Evolutionary conservation across 1,284 basidiomycete genomes (phyloP), one percentile per base, ranked within the genome.

Genomic region (Salmacisia buchloeana): DNA sequence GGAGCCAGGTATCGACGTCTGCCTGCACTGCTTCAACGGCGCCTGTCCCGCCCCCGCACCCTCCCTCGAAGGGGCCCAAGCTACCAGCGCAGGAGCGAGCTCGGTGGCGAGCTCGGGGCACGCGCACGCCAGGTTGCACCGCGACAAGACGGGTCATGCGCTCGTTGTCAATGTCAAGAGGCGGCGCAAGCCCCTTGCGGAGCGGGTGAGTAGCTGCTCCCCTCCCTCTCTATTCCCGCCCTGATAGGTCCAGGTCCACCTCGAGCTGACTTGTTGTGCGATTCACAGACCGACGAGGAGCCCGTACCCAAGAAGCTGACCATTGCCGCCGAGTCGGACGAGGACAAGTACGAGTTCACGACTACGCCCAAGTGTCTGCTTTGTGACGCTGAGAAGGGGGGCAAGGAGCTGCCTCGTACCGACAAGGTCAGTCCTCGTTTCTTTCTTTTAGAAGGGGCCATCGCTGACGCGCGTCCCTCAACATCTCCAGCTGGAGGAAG

Each of bases 1-100:
- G 15, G 84, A 86, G 0, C 81, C 84, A 13, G 94, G 94, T 12
- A 83, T 97, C 64, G 88, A 97, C 69, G 90, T 97, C 58, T 98
- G 94, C 80, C 83, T 98, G 61, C 80, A 81, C 27, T 98, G 96
- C 82, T 98, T 94, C 84, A 97, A 96, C 72, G 94, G 94, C 13
- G 88, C 5, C 13, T 79, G 75, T 18, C 49, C 49, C 21, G 49
- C 29, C 29, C 49, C 49, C 5, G 23, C 45, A 2, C 25, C 45
- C 34, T 9, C 9, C 49, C 9, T n/a, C n/a, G n/a, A n/a, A n/a
- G n/a, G n/a, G n/a, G n/a, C 49, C 6, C 15, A 54, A 4, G 49
- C 23, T 33, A 1, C 49, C 3, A 31, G 10, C 9, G 27, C 31
- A 31, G 63, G 64, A 43, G 64, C 61, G 2, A 82, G 12, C 49